These are phyloP conservation scores for Mrakia frigida DNA, from an alignment of 768 basidiomycete genomes.

Conservation along the genomic window DNA sequence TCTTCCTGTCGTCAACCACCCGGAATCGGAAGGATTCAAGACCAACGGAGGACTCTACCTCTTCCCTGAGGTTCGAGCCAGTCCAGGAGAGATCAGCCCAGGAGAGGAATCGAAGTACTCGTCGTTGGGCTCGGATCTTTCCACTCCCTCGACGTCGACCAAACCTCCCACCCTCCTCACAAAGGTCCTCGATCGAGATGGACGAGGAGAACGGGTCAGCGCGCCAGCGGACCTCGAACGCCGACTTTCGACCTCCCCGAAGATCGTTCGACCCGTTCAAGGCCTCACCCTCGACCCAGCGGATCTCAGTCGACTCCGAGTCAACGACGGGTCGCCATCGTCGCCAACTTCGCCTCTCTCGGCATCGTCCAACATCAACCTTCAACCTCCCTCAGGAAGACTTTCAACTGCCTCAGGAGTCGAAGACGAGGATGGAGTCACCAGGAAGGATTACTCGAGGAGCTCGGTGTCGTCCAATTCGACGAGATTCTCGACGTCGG, in stretches of 20 bases:
- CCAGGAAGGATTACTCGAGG: conserved; percentile 41
- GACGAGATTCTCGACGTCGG: not conserved
- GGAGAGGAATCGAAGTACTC: not conserved
- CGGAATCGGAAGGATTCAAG: not conserved
- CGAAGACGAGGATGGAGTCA: conserved; percentile 38
- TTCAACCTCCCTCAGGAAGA: not conserved
- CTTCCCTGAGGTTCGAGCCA: not conserved
- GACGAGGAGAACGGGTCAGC: not conserved
- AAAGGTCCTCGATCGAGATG: conserved; percentile 13
- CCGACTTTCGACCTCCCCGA: not conserved
- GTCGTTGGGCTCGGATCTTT: not conserved
- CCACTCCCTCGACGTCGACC: not conserved
- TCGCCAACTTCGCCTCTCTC: not conserved
- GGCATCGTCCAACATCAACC: not conserved
- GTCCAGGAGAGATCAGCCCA: conserved; percentile 21
- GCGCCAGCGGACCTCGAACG: conserved; percentile 13
- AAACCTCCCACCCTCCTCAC: not conserved
- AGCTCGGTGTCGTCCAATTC: not conserved
- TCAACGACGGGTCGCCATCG: not conserved
- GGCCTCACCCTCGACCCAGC: conserved; percentile 7
- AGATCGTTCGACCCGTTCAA: not conserved
- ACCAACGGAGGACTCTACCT: not conserved
- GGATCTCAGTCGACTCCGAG: not conserved
- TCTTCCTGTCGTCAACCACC: not conserved
- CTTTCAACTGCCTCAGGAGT: not conserved